These are phyloP conservation scores for Teunomyces aglyptinius DNA, from an alignment of 805 yeast species.

Conservation along the genomic window DNA sequence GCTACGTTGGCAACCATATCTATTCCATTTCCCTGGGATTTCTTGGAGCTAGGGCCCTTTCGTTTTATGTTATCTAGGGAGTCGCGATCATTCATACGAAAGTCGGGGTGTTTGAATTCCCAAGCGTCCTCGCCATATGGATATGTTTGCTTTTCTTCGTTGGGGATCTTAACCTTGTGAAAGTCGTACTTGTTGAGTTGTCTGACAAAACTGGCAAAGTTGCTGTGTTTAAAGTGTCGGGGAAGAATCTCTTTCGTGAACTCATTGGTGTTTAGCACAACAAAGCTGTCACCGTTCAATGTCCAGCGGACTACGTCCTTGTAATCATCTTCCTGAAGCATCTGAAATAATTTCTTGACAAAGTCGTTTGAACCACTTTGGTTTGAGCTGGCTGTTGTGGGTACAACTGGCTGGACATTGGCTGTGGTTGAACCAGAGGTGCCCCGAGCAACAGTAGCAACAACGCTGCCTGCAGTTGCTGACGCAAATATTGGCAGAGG, in stretches of 20 bases:
- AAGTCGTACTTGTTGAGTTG: conserved; percentile 96
- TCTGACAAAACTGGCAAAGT: conserved; percentile 92
- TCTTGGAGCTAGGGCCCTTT: conserved; percentile 64
- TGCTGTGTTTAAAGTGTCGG: conserved; percentile 89
- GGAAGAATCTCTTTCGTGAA: conserved; percentile 89
- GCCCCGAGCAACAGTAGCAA: not conserved
- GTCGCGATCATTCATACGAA: conserved; percentile 70
- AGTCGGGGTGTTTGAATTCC: conserved; percentile 94
- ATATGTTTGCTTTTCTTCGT: conserved; percentile 51
- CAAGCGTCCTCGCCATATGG: conserved; percentile 79
- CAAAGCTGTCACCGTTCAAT: conserved; percentile 77
- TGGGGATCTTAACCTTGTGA: conserved; percentile 83
- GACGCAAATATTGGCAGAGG: not conserved
- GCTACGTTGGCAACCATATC: conserved; percentile 2
- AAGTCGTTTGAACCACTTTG: conserved; percentile 67
- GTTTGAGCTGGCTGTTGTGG: conserved; percentile 24
- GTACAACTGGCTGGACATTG: not conserved
- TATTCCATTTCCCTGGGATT: conserved; percentile 27
- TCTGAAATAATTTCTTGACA: conserved; percentile 74
- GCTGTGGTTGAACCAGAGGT: not conserved
- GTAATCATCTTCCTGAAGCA: conserved; percentile 82
- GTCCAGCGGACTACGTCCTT: conserved; percentile 84
- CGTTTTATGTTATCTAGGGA: conserved; percentile 84
- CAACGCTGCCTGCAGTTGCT: not conserved
- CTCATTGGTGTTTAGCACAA: conserved; percentile 85